Base-by-base conservation (phyloP, 495 filamentous ascomycete genomes). In the Sabuloglossum arenarium region DNA sequence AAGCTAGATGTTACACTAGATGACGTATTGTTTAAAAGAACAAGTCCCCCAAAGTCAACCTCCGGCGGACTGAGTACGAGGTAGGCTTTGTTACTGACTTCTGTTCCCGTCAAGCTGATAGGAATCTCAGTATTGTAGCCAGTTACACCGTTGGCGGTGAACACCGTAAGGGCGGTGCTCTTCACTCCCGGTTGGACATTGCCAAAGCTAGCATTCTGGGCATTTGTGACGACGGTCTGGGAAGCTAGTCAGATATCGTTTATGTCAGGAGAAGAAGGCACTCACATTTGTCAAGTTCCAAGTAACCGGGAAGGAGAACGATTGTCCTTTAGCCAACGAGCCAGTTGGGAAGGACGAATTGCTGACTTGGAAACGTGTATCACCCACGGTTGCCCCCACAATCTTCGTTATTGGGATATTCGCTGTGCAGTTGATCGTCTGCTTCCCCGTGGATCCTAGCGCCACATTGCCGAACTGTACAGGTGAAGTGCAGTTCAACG, bases 391-490 rank as follows among this genome's bases (percentile, higher is more conserved):
- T 14, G 66, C 25, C 16, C 65, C 68, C 43, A 51, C 58, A 37
- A 70, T 61, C 28, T 60, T 60, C 11, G 60, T 64, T 47, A 72
- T 61, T n/a, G 59, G 57, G 25, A 67, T 68, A 27, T 64, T 63
- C 1, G 65, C 64, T 4, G 60, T 69, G 59, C 70, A 73, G 16
- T 59, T 66, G 19, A 71, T 59, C 19, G 57, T 63, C 30, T 59
- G 24, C 1, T 61, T 67, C 16, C 52, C 61, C 16, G 61, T 59
- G 3, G 55, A 57, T 8, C 64, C 66, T 21, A 73, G 60, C 3
- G 65, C 47, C 9, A 72, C 63, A 11, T 60, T 59, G 6, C 75
- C 75, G 61, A 76, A 78, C 32, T 69, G 56, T 28, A 71, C 62
- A 5, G 68, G 70, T 14, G 58, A 59, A 6, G 63, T 65, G 56